Evolutionary conservation across 129 eudicot species (phyloP), one percentile per base, ranked within the genome.

Genomic region (Helianthus tuberosus): DNA sequence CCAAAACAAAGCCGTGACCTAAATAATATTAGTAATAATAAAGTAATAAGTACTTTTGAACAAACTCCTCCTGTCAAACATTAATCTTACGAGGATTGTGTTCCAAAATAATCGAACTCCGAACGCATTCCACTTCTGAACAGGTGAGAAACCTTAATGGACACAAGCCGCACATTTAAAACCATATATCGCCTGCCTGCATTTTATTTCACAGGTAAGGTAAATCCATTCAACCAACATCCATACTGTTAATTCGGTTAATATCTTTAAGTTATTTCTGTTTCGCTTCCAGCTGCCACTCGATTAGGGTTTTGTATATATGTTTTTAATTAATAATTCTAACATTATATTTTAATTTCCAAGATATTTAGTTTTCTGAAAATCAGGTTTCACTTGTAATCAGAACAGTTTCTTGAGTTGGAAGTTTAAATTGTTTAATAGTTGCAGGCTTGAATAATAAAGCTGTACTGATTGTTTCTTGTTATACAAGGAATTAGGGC

Each of bases 181-280:
- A 36, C 61, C 67, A 27, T 15, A 44, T 68, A 7, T 47, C 75
- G 0, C 6, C 41, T 53, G 0, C 6, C 41, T 53, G 80, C 68
- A 66, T 55, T 76, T 67, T 41, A 68, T 68, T 67, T 46, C 62
- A 67, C 29, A 76, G 80, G 69, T 76, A 58, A 76, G 80, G 69
- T 76, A 58, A 25, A 67, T 44, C 17, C 12, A 66, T 74, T 11
- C 20, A 74, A 74, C 15, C 11, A 16, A 64, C 66, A 75, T 46
- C 63, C 32, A 15, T 57, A 9, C 57, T 67, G 46, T 76, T 15
- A 55, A 55, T 55, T 54, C 16, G 20, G 6, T 67, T 8, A 15
- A 75, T 5, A 20, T 76, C 50, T 10, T 20, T 6, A 36, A 8
- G 17, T 48, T 74, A 3, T 51, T 20, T 52, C 15, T 62, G 64